Percentiles rank a stretch among this genome's conserved stretches.
Evolutionary conservation across 306 rosid species (phyloP).

Genomic region (Clitoria ternatea): DNA sequence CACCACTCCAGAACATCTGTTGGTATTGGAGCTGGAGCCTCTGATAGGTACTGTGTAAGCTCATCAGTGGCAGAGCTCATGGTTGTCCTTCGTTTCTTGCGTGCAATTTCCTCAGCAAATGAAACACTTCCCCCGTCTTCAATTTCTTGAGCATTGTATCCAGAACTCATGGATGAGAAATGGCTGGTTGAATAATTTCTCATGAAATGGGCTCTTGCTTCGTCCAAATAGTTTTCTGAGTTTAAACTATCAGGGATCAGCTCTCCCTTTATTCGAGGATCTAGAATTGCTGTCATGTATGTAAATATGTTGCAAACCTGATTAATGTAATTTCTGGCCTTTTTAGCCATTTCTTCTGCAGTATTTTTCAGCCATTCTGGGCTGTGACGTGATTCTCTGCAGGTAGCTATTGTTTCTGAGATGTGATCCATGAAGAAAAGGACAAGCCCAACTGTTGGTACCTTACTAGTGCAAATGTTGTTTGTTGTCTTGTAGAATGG

Average conservation of each 20-base stretch:
- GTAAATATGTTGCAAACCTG: constrained; percentile 86
- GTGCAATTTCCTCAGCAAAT: constrained; percentile 94
- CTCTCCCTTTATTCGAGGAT: constrained; percentile 93
- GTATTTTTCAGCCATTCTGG: constrained; percentile 85
- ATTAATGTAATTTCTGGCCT: constrained; percentile 58
- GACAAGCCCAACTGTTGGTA: constrained; percentile 79
- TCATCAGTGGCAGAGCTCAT: constrained; percentile 78
- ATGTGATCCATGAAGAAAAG: constrained; percentile 99
- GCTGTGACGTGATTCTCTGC: constrained; percentile 75
- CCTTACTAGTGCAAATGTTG: constrained; percentile 82
- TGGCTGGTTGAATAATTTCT: constrained; percentile 67
- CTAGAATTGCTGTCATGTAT: constrained; percentile 88
- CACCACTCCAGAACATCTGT: constrained; percentile 97
- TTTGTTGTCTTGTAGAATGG: constrained; percentile 94
- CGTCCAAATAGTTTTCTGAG: constrained; percentile 62
- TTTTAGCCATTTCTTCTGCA: constrained; percentile 91
- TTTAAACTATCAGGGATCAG: constrained; percentile 83
- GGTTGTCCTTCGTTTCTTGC: constrained; percentile 82
- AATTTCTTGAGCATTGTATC: constrained; percentile 59
- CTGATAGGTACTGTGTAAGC: constrained; percentile 88
- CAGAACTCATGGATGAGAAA: constrained; percentile 63
- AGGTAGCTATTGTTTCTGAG: constrained; percentile 68
- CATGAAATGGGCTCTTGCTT: constrained; percentile 82
- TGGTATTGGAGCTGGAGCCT: constrained; percentile 82
- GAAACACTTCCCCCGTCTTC: constrained; percentile 82